Evolutionary conservation across 2,329 filamentous ascomycete genomes (phyloP), one percentile per base, ranked within the genome.

Genomic region (Neoascochyta sp.): DNA sequence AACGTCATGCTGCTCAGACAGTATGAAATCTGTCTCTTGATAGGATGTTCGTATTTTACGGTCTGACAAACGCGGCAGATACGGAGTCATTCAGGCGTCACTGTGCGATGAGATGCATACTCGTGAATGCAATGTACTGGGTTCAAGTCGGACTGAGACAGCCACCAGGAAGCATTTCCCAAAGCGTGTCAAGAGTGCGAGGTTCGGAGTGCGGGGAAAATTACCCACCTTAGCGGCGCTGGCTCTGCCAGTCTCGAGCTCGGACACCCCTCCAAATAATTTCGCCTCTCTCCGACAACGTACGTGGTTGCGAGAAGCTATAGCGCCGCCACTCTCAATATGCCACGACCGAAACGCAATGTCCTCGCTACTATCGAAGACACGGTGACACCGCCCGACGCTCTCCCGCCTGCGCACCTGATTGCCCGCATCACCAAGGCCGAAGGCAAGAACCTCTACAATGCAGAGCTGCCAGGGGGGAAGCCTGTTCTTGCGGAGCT

Each of bases 361-460:
- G 69, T 92, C 32, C 76, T 83, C 34, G 86, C 86, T 12, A 86
- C 86, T 10, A 84, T 83, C 26, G 80, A 89, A 57, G 82, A 86
- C 62, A 71, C 80, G 69, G 59, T 79, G 66, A 62, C 68, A 58
- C 62, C 82, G 57, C 68, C 89, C 69, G 57, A 66, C 34, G 53
- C 59, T 5, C 64, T 82, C 12, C 36, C 66, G 4, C 49, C 64
- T n/a, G 62, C 60, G 17, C 75, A 81, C 54, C 70, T 71, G 29
- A 76, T 98, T 37, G 87, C 85, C 11, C 83, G 81, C 34, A 81
- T 95, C 35, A 67, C 85, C 54, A 85, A 86, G 62, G 83, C 83
- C 23, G 83, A 88, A 47, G 90, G 90, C 46, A 95, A 95, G 68
- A 93, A 85, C 62, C 72, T 94, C 22, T 96, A 94, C 70, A 76